phyloP scores from a whole-genome alignment of 495 filamentous ascomycete genomes.

The Hapsidospora chrysogenum region DNA sequence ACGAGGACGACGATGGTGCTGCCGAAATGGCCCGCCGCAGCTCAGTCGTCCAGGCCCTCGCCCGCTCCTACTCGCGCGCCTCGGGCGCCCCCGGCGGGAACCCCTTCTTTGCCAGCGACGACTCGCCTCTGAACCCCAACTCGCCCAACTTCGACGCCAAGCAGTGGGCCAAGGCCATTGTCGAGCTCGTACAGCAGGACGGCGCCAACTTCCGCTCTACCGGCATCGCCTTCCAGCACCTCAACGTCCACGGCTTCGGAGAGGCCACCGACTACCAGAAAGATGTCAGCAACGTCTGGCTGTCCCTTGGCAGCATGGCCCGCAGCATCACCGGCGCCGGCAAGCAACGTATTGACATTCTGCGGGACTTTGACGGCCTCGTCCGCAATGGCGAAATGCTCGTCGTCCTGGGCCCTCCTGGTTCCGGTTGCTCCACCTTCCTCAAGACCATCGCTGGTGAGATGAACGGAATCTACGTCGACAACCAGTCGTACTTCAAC shows the following conservation, averaged over 20 bases:
- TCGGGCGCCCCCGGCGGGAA: conserved; percentile 15
- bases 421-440: conserved; percentile 63
- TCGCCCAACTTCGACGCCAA: conserved; percentile 33
- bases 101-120: conserved; percentile 17
- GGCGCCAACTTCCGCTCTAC: conserved; percentile 29
- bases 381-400: conserved; percentile 65
- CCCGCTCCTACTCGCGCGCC: conserved; percentile 25
- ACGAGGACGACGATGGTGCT: conserved; percentile 20
- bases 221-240: conserved; percentile 40
- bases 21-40: conserved; percentile 20
- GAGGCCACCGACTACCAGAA: conserved; percentile 70
- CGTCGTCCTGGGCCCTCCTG: conserved; percentile 62
- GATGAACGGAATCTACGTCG: conserved; percentile 54
- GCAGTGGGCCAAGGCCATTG: conserved; percentile 38
- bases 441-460: conserved; percentile 68
- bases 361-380: conserved; percentile 66
- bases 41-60: conserved; percentile 26
- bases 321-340: conserved; percentile 31
- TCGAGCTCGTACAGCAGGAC: conserved; percentile 24
- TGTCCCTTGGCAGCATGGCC: conserved; percentile 30
- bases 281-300: conserved; percentile 46
- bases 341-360: conserved; percentile 54
- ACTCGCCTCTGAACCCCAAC: conserved; percentile 33
- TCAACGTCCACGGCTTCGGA: conserved; percentile 66
- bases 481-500: conserved; percentile 48